These are phyloP conservation scores for Chytriomyces sp. DNA, from an alignment of 192 early-diverging fungal genomes.

Conservation along the genomic window DNA sequence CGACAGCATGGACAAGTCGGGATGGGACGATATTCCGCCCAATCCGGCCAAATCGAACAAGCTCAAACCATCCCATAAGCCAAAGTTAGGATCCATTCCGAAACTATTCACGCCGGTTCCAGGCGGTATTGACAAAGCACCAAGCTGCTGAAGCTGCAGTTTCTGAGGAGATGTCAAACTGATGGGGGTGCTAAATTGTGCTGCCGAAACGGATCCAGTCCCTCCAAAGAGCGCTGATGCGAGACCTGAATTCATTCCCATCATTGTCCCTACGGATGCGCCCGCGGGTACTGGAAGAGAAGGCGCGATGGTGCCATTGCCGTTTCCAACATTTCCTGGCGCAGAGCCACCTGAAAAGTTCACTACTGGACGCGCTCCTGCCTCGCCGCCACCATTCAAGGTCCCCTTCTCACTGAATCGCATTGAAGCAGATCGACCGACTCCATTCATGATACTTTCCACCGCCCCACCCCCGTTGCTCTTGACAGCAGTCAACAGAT, in stretches of 20 bases:
- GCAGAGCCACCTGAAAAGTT: neutral
- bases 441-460: neutral
- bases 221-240: neutral
- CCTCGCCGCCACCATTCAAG: neutral
- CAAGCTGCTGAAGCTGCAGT: neutral
- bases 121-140: neutral
- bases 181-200: neutral
- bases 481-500: neutral
- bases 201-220: neutral
- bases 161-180: neutral
- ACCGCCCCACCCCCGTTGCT: neutral
- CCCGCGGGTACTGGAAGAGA: neutral
- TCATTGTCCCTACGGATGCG: neutral
- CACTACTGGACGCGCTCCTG: neutral
- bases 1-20: no score
- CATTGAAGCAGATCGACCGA: neutral
- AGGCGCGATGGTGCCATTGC: neutral
- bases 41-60: conserved; percentile 30
- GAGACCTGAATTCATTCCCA: neutral
- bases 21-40: neutral
- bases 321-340: neutral
- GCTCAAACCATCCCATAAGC: conserved; percentile 21
- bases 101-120: neutral
- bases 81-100: neutral
- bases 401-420: no score